phyloP scores from a whole-genome alignment of 2,329 filamentous ascomycete species.

The Sarocladium kiliense region DNA sequence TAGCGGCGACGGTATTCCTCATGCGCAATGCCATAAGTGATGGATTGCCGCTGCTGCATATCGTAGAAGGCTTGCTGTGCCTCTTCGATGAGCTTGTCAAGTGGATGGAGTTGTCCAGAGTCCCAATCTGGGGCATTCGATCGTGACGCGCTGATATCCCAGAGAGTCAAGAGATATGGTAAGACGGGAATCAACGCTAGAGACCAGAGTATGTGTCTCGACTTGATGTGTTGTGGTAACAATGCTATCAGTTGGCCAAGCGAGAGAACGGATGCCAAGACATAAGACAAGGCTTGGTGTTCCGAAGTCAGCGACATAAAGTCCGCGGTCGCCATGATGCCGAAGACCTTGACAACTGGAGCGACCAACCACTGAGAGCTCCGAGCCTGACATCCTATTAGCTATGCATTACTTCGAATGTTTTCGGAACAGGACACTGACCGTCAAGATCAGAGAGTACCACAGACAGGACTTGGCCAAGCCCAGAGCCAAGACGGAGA shows the following conservation, averaged over 20 bases:
- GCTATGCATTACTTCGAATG: not conserved
- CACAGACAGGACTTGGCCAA: constrained; percentile 27
- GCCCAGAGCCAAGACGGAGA: constrained; percentile 17
- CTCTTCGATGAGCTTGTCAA: constrained; percentile 24
- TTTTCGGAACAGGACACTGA: constrained; percentile 16
- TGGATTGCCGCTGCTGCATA: constrained; percentile 31
- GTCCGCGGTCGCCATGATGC: constrained; percentile 22
- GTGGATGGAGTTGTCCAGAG: constrained; percentile 23
- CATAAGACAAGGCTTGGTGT: constrained; percentile 18
- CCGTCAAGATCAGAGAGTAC: constrained; percentile 27
- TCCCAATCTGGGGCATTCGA: constrained; percentile 11
- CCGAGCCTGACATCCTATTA: constrained; percentile 18
- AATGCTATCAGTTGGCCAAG: constrained; percentile 25
- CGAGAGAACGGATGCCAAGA: constrained; percentile 22
- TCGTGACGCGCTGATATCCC: constrained; percentile 17
- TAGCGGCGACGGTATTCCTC: constrained; percentile 40
- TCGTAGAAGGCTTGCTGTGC: constrained; percentile 25
- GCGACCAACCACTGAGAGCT: constrained; percentile 26
- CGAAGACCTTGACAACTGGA: constrained; percentile 25
- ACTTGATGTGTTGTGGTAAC: constrained; percentile 25
- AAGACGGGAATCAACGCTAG: constrained; percentile 24
- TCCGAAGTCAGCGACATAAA: constrained; percentile 23
- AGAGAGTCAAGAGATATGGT: constrained; percentile 24
- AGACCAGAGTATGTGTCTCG: constrained; percentile 22
- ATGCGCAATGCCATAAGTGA: constrained; percentile 26